These are phyloP conservation scores for Chalaropsis ovoidea DNA, from an alignment of 2,329 filamentous ascomycete genomes.

Conservation along the genomic window DNA sequence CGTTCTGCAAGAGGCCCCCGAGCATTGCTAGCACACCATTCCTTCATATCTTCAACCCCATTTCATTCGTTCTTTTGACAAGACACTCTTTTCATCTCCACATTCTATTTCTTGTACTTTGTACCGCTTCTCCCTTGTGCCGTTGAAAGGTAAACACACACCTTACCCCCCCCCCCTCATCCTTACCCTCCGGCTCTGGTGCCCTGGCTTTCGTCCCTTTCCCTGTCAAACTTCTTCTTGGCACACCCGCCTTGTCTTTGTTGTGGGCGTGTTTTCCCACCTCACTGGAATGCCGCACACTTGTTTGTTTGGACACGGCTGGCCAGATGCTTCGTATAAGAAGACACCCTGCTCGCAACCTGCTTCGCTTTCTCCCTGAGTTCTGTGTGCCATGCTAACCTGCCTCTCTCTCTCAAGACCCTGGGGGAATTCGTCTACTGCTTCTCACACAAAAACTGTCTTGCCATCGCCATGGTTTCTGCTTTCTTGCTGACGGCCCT, in stretches of 20 bases:
- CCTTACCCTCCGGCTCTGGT: neutral
- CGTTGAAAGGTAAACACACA: slow-evolving; percentile 12
- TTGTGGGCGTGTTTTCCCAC: neutral
- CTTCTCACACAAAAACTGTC: slow-evolving; percentile 14
- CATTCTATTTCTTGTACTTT: neutral
- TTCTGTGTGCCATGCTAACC: neutral
- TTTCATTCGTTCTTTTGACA: slow-evolving; percentile 15
- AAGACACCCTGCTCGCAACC: neutral
- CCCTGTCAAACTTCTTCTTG: neutral
- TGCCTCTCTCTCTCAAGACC: slow-evolving; percentile 5
- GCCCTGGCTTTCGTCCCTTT: slow-evolving; percentile 7
- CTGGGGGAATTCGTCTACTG: neutral
- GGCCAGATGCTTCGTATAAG: neutral
- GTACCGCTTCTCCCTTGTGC: neutral
- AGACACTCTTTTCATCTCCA: slow-evolving; percentile 3
- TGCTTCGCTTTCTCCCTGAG: neutral
- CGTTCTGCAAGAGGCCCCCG: neutral
- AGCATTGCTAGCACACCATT: neutral
- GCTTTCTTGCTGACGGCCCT: slow-evolving; percentile 23
- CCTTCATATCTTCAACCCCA: neutral
- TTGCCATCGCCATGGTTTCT: slow-evolving; percentile 21
- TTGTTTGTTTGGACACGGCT: neutral
- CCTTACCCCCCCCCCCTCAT: neutral
- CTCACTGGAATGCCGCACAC: neutral
- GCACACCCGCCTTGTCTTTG: neutral